Conservation (phyloP, 1,139 yeast genomes). For the Pichia kudriavzevii region DNA sequence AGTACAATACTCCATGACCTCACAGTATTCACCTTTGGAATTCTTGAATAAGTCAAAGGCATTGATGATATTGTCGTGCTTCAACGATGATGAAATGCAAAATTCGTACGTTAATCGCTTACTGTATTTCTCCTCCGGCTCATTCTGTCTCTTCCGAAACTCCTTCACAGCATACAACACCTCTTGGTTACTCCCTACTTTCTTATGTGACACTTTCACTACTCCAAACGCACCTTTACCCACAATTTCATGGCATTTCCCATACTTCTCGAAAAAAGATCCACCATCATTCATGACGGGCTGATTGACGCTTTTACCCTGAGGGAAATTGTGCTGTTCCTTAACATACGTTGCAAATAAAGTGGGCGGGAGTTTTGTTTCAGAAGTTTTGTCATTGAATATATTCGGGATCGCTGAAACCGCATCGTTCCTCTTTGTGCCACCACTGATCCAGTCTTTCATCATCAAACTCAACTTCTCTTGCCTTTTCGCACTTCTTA, state of each 20-base stretch:
- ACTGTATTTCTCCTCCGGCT: slow-evolving; percentile 51
- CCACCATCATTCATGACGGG: too few relatives aligned
- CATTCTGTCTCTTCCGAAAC: slow-evolving; percentile 51
- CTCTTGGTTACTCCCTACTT: slow-evolving; percentile 31
- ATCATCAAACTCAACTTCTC: slow-evolving; percentile 84
- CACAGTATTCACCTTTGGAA: slow-evolving; percentile 88
- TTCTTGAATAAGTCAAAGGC: slow-evolving; percentile 84
- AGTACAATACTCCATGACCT: slow-evolving; percentile 93
- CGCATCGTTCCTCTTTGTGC: slow-evolving; percentile 73
- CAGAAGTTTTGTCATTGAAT: slow-evolving; percentile 17
- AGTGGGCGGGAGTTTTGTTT: slow-evolving; percentile 51
- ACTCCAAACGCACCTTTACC: slow-evolving; percentile 87
- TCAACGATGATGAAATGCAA: slow-evolving; percentile 74
- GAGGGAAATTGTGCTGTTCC: slow-evolving; percentile 10
- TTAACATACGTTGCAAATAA: slow-evolving; percentile 56
- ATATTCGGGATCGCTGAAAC: slow-evolving; percentile 77
- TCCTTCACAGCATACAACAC: slow-evolving; percentile 76
- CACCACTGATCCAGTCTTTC: slow-evolving; percentile 76
- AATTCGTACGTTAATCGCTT: slow-evolving; percentile 78
- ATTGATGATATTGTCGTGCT: slow-evolving; percentile 73
- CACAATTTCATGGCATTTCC: slow-evolving; percentile 72
- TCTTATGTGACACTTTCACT: slow-evolving; percentile 63
- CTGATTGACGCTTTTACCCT: too few relatives aligned
- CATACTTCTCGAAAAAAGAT: slow-evolving; percentile 60
- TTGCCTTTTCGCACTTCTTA: slow-evolving; percentile 73